Evolutionary conservation across 108 stramenopile genomes (phyloP).

Genomic region (Heterococcus sp.): DNA sequence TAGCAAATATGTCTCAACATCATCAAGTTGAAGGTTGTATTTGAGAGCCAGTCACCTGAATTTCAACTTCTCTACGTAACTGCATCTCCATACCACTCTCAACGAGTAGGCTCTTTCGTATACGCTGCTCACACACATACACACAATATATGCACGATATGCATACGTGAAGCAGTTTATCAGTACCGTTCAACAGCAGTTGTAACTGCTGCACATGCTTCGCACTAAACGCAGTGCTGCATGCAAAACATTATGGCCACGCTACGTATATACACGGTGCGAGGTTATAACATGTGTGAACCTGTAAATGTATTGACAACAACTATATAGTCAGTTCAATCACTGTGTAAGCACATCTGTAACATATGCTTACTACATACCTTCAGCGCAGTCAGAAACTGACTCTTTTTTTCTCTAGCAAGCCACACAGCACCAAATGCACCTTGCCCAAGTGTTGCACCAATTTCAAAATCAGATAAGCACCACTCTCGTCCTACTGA

Average conservation of each 20-base stretch:
- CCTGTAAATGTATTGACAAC: not conserved
- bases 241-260: not conserved
- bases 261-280: not conserved
- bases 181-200: constrained; percentile 34
- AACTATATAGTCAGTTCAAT: not conserved
- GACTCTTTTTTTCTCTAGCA: constrained; percentile 79
- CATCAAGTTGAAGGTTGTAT: too few species aligned
- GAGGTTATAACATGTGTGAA: not conserved
- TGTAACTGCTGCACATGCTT: too few species aligned
- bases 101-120: constrained; percentile 79
- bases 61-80: constrained; percentile 77
- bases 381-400: constrained; percentile 49
- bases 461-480: constrained; percentile 94
- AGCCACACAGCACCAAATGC: constrained; percentile 94
- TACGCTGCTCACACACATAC: not conserved
- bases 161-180: not conserved
- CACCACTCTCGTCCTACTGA: constrained; percentile 46
- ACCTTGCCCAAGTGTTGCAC: constrained; percentile 89
- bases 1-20: too few species aligned
- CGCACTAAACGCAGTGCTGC: not conserved
- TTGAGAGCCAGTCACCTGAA: too few species aligned
- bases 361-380: constrained; percentile 16
- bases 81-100: constrained; percentile 93
- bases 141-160: not conserved
- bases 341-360: not conserved